Evolutionary conservation across 140 eudicot genomes (phyloP).

Genomic region (Stevia rebaudiana): DNA sequence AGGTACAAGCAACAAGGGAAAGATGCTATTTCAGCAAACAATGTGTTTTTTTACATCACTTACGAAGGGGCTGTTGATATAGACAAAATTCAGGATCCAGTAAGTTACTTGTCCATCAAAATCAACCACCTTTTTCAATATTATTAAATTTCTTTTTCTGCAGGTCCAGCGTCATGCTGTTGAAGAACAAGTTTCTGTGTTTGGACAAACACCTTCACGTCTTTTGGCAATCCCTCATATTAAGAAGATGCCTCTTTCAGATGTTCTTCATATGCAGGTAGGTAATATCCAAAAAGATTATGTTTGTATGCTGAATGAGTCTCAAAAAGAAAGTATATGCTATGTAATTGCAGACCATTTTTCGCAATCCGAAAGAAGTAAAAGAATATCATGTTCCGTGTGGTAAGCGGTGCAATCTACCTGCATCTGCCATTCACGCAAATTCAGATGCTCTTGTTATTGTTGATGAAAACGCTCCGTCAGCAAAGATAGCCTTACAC

Average conservation of each 20-base stretch:
- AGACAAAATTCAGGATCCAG: conserved; percentile 81
- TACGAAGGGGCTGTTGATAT: conserved; percentile 94
- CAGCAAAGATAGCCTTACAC: conserved; percentile 80
- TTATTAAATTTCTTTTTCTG: too few relatives aligned
- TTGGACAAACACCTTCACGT: conserved; percentile 98
- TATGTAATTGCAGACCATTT: conserved; percentile 55
- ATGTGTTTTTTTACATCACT: conserved; percentile 80
- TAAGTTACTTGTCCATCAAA: conserved; percentile 11
- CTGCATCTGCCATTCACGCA: conserved; percentile 86
- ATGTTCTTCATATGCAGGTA: conserved; percentile 97
- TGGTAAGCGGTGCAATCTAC: conserved; percentile 85
- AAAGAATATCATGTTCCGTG: conserved; percentile 59
- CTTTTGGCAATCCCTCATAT: conserved; percentile 86
- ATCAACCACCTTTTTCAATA: too few relatives aligned
- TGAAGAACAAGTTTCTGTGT: conserved; percentile 86
- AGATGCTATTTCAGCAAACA: conserved; percentile 75
- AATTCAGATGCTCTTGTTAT: conserved; percentile 75
- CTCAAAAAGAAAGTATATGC: too few relatives aligned
- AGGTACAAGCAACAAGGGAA: conserved; percentile 99
- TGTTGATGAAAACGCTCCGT: conserved; percentile 74
- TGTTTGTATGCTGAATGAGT: too few relatives aligned
- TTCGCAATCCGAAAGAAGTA: conserved; percentile 82
- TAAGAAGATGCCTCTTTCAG: conserved; percentile 71
- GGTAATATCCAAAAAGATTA: too few relatives aligned
- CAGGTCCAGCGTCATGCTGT: conserved; percentile 80